A percentile compares a stretch with the other conserved stretches of the same genome.
Evolutionary conservation across 495 filamentous ascomycete genomes (phyloP).

Genomic region (Podospora tetraspora): DNA sequence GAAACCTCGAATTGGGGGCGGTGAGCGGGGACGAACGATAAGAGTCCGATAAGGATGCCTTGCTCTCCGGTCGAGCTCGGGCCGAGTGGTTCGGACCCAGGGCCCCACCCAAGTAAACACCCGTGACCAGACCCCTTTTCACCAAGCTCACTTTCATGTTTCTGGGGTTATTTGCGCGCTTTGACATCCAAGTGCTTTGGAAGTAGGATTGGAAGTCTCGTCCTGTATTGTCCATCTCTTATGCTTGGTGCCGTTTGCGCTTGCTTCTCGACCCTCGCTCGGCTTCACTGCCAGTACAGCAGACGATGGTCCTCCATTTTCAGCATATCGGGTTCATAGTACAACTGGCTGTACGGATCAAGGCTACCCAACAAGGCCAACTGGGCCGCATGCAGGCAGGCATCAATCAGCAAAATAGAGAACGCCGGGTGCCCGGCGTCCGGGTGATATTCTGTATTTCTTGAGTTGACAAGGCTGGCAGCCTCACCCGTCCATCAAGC

Average conservation of each 20-base stretch:
- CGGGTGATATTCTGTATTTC: background rate
- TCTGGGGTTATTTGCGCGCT: too few relatives aligned
- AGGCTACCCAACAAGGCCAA: background rate
- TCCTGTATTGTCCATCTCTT: too few relatives aligned
- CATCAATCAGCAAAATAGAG: background rate
- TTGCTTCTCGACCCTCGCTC: too few relatives aligned
- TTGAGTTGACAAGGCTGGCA: background rate
- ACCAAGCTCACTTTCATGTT: background rate
- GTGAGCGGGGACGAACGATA: constrained; percentile 1
- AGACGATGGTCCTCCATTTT: background rate
- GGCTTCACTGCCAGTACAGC: background rate
- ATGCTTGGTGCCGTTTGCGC: too few relatives aligned
- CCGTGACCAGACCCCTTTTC: background rate
- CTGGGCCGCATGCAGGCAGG: too few relatives aligned
- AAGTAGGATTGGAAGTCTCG: too few relatives aligned
- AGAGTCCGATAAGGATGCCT: background rate
- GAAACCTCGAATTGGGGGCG: constrained; percentile 1
- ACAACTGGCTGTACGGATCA: background rate
- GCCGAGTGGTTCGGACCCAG: background rate
- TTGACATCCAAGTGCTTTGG: too few relatives aligned
- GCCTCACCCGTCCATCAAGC: constrained; percentile 54
- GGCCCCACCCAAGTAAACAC: background rate
- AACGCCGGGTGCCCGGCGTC: background rate
- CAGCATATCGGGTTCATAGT: background rate
- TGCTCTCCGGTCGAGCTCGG: background rate